These are phyloP conservation scores for Stephanocyclus meneghinianus DNA, from an alignment of 352 stramenopile genomes.

Conservation along the genomic window DNA sequence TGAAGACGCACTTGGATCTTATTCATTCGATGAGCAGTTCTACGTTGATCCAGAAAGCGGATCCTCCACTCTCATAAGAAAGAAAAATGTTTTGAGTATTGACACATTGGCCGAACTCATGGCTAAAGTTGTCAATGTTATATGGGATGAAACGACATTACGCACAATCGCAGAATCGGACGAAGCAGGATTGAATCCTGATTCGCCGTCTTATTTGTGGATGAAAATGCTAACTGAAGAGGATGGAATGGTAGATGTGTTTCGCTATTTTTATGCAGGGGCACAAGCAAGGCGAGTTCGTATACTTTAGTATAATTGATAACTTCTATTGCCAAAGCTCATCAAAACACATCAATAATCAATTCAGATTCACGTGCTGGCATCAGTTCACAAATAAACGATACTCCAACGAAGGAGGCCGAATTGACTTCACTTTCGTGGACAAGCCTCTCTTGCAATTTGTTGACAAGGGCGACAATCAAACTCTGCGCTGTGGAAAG, in stretches of 20 bases:
- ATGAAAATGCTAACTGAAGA: slow-evolving; percentile 68
- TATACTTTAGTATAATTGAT: neutral
- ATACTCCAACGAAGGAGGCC: slow-evolving; percentile 80
- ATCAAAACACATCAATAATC: neutral
- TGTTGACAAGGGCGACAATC: slow-evolving; percentile 52
- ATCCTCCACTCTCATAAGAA: slow-evolving; percentile 25
- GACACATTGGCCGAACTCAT: slow-evolving; percentile 72
- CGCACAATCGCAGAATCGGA: slow-evolving; percentile 57
- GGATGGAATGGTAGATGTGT: slow-evolving; percentile 83
- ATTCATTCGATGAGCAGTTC: slow-evolving; percentile 49
- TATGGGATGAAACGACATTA: slow-evolving; percentile 59
- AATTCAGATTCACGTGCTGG: slow-evolving; percentile 82
- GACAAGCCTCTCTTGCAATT: slow-evolving; percentile 58
- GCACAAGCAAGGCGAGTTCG: slow-evolving; percentile 52
- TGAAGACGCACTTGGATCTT: slow-evolving; percentile 59
- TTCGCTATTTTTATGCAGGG: slow-evolving; percentile 77
- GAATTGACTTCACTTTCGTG: slow-evolving; percentile 85
- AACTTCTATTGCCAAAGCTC: neutral
- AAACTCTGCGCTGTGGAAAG: slow-evolving; percentile 47
- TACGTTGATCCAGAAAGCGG: slow-evolving; percentile 51
- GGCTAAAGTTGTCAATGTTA: slow-evolving; percentile 66
- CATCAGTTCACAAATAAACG: slow-evolving; percentile 82
- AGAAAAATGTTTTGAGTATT: slow-evolving; percentile 66
- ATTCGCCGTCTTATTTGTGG: slow-evolving; percentile 62
- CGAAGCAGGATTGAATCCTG: slow-evolving; percentile 46